phyloP scores from a whole-genome alignment of 306 rosid genomes.

The Corylus heterophylla region DNA sequence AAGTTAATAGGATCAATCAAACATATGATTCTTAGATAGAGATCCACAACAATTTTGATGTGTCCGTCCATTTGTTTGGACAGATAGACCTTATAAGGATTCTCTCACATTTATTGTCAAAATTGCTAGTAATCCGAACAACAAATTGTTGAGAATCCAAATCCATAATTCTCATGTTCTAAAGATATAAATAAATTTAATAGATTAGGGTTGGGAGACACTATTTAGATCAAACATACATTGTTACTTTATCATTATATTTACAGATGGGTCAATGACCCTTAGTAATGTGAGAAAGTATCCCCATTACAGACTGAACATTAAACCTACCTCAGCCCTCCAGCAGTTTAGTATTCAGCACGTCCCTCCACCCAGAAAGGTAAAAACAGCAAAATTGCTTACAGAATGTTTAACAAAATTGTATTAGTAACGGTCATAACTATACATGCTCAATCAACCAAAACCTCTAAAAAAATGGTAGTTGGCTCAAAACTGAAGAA shows the following conservation, averaged over 20 bases:
- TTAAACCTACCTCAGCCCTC: not conserved
- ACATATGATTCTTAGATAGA: no score
- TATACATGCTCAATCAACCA: conserved; percentile 4
- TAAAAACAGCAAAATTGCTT: not conserved
- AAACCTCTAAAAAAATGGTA: not conserved
- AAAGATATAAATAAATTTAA: no score
- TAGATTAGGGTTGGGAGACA: no score
- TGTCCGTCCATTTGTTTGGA: no score
- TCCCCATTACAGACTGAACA: not conserved
- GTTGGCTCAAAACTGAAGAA: not conserved
- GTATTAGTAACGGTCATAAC: not conserved
- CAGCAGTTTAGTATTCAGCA: not conserved
- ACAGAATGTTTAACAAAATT: not conserved
- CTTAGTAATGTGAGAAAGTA: not conserved
- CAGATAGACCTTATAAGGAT: no score
- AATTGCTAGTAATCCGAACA: no score
- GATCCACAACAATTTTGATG: no score
- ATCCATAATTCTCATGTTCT: no score
- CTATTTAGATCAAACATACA: not conserved
- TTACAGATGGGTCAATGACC: not conserved
- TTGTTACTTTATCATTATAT: not conserved
- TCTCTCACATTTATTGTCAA: no score
- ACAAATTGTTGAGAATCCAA: no score
- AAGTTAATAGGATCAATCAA: no score
- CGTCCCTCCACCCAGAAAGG: not conserved